phyloP scores from a whole-genome alignment of 2,329 filamentous ascomycete species.

The Elsinoe perseae region DNA sequence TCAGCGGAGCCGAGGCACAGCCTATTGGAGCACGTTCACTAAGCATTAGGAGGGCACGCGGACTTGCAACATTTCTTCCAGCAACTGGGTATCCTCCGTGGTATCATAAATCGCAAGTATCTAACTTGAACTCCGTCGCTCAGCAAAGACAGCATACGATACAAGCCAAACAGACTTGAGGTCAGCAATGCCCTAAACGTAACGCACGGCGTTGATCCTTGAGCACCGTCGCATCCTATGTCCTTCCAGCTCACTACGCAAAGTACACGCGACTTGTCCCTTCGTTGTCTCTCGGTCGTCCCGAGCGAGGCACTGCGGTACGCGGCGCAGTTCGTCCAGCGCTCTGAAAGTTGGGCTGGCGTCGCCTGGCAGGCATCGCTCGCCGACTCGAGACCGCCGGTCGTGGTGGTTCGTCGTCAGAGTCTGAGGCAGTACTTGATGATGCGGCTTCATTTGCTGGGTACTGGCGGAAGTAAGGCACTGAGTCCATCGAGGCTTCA shows the following conservation, averaged over 20 bases:
- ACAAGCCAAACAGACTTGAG: no score
- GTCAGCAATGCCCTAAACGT: no score
- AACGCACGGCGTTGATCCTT: no score
- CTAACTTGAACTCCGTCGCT: neutral
- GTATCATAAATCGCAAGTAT: neutral
- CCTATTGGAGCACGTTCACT: neutral
- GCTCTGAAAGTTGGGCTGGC: slow-evolving; percentile 6
- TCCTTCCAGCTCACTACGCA: neutral
- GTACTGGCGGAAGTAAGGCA: neutral
- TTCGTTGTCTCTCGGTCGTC: neutral
- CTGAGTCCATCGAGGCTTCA: neutral
- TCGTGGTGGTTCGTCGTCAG: slow-evolving; percentile 1
- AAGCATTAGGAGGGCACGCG: neutral
- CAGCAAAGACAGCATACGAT: no score
- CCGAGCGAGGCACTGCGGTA: neutral
- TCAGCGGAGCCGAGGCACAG: neutral
- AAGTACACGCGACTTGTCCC: neutral
- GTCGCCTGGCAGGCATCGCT: neutral
- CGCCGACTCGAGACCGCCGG: neutral
- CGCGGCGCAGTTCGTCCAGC: neutral
- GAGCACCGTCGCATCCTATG: no score
- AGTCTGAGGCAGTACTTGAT: neutral
- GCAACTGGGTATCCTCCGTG: neutral
- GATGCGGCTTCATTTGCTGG: neutral
- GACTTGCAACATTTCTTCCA: neutral